These are phyloP conservation scores for Diaporthe amygdali DNA, from an alignment of 2,329 filamentous ascomycete genomes.

Conservation along the genomic window DNA sequence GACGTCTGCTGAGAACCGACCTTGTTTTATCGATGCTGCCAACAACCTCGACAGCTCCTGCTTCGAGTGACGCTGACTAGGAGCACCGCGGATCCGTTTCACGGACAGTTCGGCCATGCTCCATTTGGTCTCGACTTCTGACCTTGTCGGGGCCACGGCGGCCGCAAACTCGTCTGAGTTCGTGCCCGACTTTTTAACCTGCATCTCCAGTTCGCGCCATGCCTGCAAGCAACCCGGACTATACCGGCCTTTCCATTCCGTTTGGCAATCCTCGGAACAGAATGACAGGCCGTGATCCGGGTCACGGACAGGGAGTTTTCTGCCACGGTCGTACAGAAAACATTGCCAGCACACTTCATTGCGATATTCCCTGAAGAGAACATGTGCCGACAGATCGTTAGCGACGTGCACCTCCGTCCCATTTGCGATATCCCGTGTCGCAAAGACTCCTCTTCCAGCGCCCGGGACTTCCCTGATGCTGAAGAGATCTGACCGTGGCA, in stretches of 20 bases:
- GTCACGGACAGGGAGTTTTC: slow-evolving; percentile 16
- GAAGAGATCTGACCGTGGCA: background rate
- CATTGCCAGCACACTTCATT: slow-evolving; percentile 26
- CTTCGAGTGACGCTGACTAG: background rate
- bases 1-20: slow-evolving; percentile 3
- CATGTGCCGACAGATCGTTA: slow-evolving; percentile 19
- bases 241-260: background rate
- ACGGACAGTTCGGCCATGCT: background rate
- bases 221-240: slow-evolving; percentile 14
- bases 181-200: background rate
- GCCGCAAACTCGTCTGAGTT: background rate
- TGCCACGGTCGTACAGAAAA: slow-evolving; percentile 22
- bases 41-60: background rate
- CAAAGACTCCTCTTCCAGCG: slow-evolving; percentile 20
- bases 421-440: background rate
- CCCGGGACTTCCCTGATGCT: slow-evolving; percentile 12
- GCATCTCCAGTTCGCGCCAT: slow-evolving; percentile 14
- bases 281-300: slow-evolving; percentile 15
- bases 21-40: background rate
- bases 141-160: background rate
- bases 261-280: slow-evolving; percentile 14
- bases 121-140: slow-evolving; percentile 13
- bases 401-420: background rate
- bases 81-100: background rate
- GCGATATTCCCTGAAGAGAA: slow-evolving; percentile 22